Percentiles rank a stretch among this genome's conserved stretches.
phyloP scores from a whole-genome alignment of 371 early-diverging fungal species.

The Massospora cicadina region DNA sequence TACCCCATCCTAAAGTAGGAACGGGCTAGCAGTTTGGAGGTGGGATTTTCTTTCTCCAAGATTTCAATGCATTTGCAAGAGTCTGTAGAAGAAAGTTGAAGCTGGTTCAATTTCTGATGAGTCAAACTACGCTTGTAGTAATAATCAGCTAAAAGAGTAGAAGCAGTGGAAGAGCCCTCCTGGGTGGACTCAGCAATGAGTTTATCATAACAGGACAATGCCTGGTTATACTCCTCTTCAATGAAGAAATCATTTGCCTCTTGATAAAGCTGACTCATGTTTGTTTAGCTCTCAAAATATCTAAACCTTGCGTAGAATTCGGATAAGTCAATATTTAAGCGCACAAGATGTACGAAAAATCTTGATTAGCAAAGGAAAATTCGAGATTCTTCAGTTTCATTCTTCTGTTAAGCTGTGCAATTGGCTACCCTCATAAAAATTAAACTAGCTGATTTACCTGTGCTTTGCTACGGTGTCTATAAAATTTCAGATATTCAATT shows the following conservation, averaged over 20 bases:
- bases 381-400: too few species aligned
- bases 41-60: background rate
- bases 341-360: too few species aligned
- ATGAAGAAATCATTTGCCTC: constrained; percentile 58
- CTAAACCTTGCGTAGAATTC: too few species aligned
- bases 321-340: too few species aligned
- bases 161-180: constrained; percentile 31
- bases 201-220: constrained; percentile 35
- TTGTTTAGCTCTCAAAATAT: background rate
- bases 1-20: background rate
- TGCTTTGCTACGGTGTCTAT: too few species aligned
- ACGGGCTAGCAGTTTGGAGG: background rate
- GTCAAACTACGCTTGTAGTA: background rate
- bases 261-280: constrained; percentile 29
- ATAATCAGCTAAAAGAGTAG: constrained; percentile 18
- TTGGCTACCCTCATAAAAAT: too few species aligned
- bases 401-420: too few species aligned
- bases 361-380: too few species aligned
- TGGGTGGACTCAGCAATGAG: constrained; percentile 40
- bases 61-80: background rate
- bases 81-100: background rate
- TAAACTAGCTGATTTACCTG: too few species aligned
- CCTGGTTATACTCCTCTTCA: constrained; percentile 52
- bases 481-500: too few species aligned
- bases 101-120: background rate